Base-by-base conservation (phyloP, 1,284 basidiomycete species). In the Schizophyllum commune region DNA sequence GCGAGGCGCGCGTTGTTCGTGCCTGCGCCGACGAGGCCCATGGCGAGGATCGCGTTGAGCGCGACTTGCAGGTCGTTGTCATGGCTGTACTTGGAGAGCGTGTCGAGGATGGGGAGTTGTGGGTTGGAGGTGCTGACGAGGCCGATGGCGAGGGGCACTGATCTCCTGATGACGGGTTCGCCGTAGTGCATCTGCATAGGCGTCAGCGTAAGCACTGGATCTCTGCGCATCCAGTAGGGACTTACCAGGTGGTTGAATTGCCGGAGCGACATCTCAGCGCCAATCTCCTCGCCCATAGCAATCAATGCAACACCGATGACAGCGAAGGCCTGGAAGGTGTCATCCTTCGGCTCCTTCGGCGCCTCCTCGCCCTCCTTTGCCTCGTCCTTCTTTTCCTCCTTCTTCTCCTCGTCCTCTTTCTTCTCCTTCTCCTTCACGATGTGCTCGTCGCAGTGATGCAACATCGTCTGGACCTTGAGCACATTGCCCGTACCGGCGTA, bases 21-120 rank as follows among this genome's bases (percentile, higher is more conserved):
- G 47, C 97, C 97, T 0, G 96, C 96, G 34, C 97, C 97, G 58
- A 99, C 92, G 19, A 99, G 83, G 68, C 97, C 97, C 96, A 99
- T 99, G 2, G 96, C 96, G 67, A 99, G 90, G 74, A 99, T 99
- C 27, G 97, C 93, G 70, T 98, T 99, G 61, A 96, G 83, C 0
- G 96, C 97, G 15, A 99, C 97, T 61, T 88, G 84, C 47, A 98
- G 87, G 75, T 99, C 97, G 70, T 91, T 96, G 79, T 99, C 97
- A 80, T 99, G 97, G 66, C 94, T 97, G 79, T 99, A 99, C 74
- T 97, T 98, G n/a, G 96, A 98, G 6, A 99, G 86, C 0, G 95
- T 98, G 74, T 99, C 97, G 67, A 99, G 87, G 65, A 99, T 91
- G 32, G 91, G 82, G n/a, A 98, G 83, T 74, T 94, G 91, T 17